Percentiles rank a stretch among this genome's conserved stretches.
phyloP scores from a whole-genome alignment of 2,329 filamentous ascomycete genomes.

The Clathrospora elynae region DNA sequence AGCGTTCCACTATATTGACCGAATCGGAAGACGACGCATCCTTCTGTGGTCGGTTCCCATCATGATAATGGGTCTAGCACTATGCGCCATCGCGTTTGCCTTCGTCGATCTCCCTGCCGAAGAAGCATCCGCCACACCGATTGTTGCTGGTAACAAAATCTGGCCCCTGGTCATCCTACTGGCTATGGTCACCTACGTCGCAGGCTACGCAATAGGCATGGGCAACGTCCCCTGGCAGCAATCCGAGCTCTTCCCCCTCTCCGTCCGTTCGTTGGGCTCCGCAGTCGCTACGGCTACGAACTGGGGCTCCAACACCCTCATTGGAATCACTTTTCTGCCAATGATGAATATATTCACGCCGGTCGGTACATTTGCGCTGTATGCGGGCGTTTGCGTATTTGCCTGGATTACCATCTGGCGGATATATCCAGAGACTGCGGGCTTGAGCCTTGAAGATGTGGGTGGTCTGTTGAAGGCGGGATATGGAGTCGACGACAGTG shows the following conservation, averaged over 20 bases:
- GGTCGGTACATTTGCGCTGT: conserved; percentile 78
- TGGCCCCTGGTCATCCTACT: conserved; percentile 64
- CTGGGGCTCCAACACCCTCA: conserved; percentile 84
- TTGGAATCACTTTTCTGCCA: conserved; percentile 85
- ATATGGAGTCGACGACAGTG: conserved; percentile 64
- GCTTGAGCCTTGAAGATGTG: conserved; percentile 80
- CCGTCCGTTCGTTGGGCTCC: conserved; percentile 73
- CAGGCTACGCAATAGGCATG: conserved; percentile 82
- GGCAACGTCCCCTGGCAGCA: conserved; percentile 98
- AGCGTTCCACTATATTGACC: conserved; percentile 53
- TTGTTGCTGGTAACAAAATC: background rate
- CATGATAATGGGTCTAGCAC: conserved; percentile 75
- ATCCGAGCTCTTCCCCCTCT: conserved; percentile 82
- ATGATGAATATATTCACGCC: conserved; percentile 80
- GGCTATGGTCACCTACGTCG: conserved; percentile 82
- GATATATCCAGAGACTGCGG: conserved; percentile 87
- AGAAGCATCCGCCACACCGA: conserved; percentile 20
- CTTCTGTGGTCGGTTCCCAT: conserved; percentile 82
- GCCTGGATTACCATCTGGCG: conserved; percentile 72
- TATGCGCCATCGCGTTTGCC: conserved; percentile 75
- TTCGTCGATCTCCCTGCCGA: conserved; percentile 58
- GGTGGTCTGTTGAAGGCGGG: conserved; percentile 71
- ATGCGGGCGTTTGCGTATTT: conserved; percentile 69
- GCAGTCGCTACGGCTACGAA: conserved; percentile 79
- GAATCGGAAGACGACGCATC: conserved; percentile 59